Percentiles rank a stretch among this genome's conserved stretches.
phyloP scores from a whole-genome alignment of 805 yeast species.

The Cyberlindnera sargentensis region DNA sequence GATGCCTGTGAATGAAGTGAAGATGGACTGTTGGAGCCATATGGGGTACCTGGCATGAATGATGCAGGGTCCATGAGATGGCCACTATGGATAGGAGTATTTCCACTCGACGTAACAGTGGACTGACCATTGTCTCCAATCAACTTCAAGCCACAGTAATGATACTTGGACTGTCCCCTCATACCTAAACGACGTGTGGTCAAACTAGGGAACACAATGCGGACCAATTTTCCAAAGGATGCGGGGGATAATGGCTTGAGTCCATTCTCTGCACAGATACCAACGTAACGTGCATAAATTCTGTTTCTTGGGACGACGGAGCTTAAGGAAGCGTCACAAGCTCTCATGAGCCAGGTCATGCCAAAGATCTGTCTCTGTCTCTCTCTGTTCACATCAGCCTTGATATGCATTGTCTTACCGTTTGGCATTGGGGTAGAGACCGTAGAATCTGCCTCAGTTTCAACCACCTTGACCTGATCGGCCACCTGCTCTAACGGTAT shows the following conservation, averaged over 20 bases:
- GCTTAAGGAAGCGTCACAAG: conserved; percentile 43
- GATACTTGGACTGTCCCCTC: conserved; percentile 75
- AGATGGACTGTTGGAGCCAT: conserved; percentile 22
- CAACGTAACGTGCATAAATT: conserved; percentile 61
- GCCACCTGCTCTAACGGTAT: conserved; percentile 38
- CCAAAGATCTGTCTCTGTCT: conserved; percentile 74
- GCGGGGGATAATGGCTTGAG: conserved; percentile 66
- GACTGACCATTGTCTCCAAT: conserved; percentile 28
- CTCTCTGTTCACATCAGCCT: conserved; percentile 32
- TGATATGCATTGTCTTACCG: conserved; percentile 17
- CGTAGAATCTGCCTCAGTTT: conserved; percentile 18
- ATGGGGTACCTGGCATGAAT: conserved; percentile 24
- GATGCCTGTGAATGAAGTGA: conserved; percentile 22
- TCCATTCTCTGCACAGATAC: conserved; percentile 45
- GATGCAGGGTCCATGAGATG: conserved; percentile 17
- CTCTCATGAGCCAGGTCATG: conserved; percentile 68
- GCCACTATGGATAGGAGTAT: conserved; percentile 22
- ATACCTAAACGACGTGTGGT: conserved; percentile 71
- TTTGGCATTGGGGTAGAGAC: conserved; percentile 21
- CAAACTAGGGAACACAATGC: conserved; percentile 53
- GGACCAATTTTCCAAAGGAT: conserved; percentile 66
- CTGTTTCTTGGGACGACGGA: conserved; percentile 59
- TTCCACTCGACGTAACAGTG: conserved; percentile 18
- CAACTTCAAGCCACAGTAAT: conserved; percentile 67
- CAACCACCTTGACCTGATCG: conserved; percentile 36